These are phyloP conservation scores for Claviceps citrina DNA, from an alignment of 2,329 filamentous ascomycete species.

Conservation along the genomic window DNA sequence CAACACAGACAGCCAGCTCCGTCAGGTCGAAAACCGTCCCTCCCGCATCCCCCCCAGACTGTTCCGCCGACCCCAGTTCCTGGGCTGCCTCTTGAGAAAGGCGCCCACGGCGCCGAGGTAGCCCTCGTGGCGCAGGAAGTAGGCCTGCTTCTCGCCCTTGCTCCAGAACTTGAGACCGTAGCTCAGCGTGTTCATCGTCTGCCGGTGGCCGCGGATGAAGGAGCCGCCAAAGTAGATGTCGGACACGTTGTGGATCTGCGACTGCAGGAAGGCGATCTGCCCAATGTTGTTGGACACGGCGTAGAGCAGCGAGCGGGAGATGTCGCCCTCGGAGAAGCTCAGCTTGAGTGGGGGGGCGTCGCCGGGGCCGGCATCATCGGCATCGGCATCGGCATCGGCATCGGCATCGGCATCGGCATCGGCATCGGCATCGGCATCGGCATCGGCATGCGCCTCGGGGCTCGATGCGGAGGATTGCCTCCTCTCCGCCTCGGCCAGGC, in stretches of 20 bases:
- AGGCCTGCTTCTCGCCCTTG: constrained; percentile 83
- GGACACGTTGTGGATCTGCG: constrained; percentile 78
- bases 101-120: constrained; percentile 90
- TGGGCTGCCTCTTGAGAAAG: constrained; percentile 79
- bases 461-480: too few relatives aligned
- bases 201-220: constrained; percentile 88
- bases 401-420: too few relatives aligned
- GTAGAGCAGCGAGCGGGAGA: constrained; percentile 81
- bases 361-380: too few relatives aligned
- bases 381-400: too few relatives aligned
- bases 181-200: constrained; percentile 94
- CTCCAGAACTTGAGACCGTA: constrained; percentile 98
- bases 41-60: constrained; percentile 47
- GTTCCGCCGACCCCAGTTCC: constrained; percentile 75
- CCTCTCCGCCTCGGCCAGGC: constrained; percentile 66
- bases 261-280: constrained; percentile 94
- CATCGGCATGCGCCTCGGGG: too few relatives aligned
- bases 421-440: too few relatives aligned
- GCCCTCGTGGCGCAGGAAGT: constrained; percentile 88
- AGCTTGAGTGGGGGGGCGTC: too few relatives aligned
- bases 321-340: constrained; percentile 63
- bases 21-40: too few relatives aligned
- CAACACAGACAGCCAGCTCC: constrained; percentile 16
- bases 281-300: constrained; percentile 97
- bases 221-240: constrained; percentile 96